Base-by-base conservation (phyloP, 192 early-diverging fungal species). In the Coemansia sp. region DNA sequence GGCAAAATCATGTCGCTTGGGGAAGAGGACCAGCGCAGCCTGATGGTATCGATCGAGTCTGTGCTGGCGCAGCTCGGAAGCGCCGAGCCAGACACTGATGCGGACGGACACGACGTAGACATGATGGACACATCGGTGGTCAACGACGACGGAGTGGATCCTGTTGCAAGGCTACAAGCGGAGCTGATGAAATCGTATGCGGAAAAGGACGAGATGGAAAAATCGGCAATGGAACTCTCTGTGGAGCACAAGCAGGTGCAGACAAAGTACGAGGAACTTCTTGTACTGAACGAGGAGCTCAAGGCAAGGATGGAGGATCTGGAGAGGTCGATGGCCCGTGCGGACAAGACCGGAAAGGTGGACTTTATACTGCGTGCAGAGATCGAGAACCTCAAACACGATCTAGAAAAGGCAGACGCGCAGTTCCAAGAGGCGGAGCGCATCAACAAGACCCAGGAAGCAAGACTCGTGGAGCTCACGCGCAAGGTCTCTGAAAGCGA, bases 11-110 rank as follows among this genome's bases (percentile, higher is more conserved):
- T 93, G 82, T 73, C 68, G 15, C 70, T 98, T 31, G 77, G 72
- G 31, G 83, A 84, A 60, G 79, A 83, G 14, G 83, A 82, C 28
- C 97, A 99, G 75, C 87, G 89, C 73, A 83, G 84, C 6, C 68
- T 98, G 58, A 98, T 98, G 97, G 76, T 93, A 4, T 86, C 87
- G 9, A 92, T 99, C 57, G 97, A 98, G 73, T 79, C 70, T 7
- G 68, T 75, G 5, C 57, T 81, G 45, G 61, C 66, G 15, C 73
- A 76, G 70, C 62, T 81, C 19, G 79, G 74, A 25, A 67, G 64
- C 54, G 65, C 58, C 48, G 78, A 80, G 13, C 59, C 67, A 1
- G 72, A 80, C 40, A 42, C 44, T 9, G 78, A 74, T 28, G 20
- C 60, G 13, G 74, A 81, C 37, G 61, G 59, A 38, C 64, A 76